phyloP scores from a whole-genome alignment of 2,329 filamentous ascomycete species.

The Pseudogymnoascus sp. region DNA sequence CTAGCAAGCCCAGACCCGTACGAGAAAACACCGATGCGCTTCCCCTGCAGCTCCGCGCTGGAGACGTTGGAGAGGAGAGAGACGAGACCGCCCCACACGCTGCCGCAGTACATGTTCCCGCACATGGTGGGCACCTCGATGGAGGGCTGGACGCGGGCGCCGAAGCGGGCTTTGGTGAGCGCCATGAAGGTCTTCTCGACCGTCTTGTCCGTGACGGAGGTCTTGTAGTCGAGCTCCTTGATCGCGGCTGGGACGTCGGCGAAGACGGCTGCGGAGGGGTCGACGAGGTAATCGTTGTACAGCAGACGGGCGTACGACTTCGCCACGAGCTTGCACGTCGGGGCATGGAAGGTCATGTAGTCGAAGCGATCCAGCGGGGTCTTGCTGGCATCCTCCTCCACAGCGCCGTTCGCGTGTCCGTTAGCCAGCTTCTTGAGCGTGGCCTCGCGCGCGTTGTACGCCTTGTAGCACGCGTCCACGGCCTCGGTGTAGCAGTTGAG shows the following conservation, averaged over 20 bases:
- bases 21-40: conserved; percentile 50
- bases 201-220: conserved; percentile 70
- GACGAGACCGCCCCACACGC: conserved; percentile 48
- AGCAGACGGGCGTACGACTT: conserved; percentile 78
- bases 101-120: conserved; percentile 55
- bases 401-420: conserved; percentile 44
- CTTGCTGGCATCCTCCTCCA: conserved; percentile 35
- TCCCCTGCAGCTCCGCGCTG: conserved; percentile 48
- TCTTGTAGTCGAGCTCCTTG: conserved; percentile 68
- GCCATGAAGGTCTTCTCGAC: conserved; percentile 83
- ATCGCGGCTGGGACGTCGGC: conserved; percentile 68
- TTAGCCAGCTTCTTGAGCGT: conserved; percentile 43
- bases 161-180: conserved; percentile 75
- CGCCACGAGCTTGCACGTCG: conserved; percentile 78
- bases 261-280: conserved; percentile 60
- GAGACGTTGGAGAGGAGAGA: conserved; percentile 44
- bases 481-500: conserved; percentile 74
- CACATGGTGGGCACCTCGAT: conserved; percentile 72
- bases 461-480: conserved; percentile 72
- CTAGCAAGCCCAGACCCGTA: conserved; percentile 66
- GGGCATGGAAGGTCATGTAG: conserved; percentile 74
- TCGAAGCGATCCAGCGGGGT: conserved; percentile 71
- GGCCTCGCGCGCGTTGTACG: conserved; percentile 67
- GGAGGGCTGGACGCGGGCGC: conserved; percentile 64
- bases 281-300: conserved; percentile 75